Evolutionary conservation across 2,329 filamentous ascomycete genomes (phyloP).

Genomic region (Bertia moriformis): DNA sequence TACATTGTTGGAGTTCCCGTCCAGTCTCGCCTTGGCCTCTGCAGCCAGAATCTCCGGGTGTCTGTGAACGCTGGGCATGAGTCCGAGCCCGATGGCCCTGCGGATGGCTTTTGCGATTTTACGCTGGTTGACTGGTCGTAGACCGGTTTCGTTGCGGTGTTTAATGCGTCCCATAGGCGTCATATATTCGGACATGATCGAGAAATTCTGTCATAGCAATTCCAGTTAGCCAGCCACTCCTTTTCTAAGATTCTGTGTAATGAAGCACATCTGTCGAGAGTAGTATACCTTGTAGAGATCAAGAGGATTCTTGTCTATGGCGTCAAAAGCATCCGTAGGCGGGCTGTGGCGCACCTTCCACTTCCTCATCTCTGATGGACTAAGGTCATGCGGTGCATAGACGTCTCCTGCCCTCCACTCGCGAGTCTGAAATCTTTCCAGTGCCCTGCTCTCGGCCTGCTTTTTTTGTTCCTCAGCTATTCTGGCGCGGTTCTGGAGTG

Average conservation of each 20-base stretch:
- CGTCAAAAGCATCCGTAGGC: constrained; percentile 61
- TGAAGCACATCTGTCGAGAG: background rate
- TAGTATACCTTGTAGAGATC: constrained; percentile 71
- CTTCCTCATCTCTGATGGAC: constrained; percentile 63
- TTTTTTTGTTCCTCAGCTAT: background rate
- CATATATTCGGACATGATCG: constrained; percentile 79
- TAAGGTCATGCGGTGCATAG: constrained; percentile 81
- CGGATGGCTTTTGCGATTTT: constrained; percentile 86
- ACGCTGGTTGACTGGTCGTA: constrained; percentile 80
- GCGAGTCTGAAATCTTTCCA: constrained; percentile 23
- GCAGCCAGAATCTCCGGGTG: constrained; percentile 66
- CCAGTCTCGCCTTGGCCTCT: background rate
- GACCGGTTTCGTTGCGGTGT: constrained; percentile 58
- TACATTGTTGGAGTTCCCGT: background rate
- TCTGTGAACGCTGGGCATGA: constrained; percentile 80
- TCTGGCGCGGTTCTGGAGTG: background rate
- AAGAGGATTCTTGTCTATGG: constrained; percentile 64
- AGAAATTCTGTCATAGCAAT: constrained; percentile 61
- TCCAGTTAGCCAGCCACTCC: constrained; percentile 1
- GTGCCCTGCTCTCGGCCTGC: background rate
- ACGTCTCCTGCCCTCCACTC: constrained; percentile 68
- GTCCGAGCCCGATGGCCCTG: constrained; percentile 71
- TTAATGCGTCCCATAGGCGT: constrained; percentile 74
- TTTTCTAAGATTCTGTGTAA: background rate
- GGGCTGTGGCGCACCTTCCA: constrained; percentile 43